phyloP scores from a whole-genome alignment of 306 rosid genomes.

The peach (Prunus persica) region Prunus_persica_NCBIv2 NC_034011.1:25333501-25334000 shows the following conservation, averaged over 20 bases:
- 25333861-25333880: too few species aligned
- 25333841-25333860: fast-evolving
- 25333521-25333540: background rate
- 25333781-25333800: too few species aligned
- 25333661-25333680: background rate
- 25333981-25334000: background rate
- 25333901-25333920: too few species aligned
- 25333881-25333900: background rate
- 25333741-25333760: too few species aligned
- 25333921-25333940: too few species aligned
- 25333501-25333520: background rate
- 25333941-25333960: background rate
- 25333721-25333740: too few species aligned
- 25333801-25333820: too few species aligned
- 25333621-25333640: too few species aligned
- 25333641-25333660: too few species aligned
- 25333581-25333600: background rate
- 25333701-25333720: background rate
- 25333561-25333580: background rate
- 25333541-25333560: background rate
- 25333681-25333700: background rate
- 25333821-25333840: too few species aligned
- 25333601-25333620: background rate
- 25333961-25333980: background rate
- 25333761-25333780: too few species aligned